phyloP scores from a whole-genome alignment of 352 stramenopile genomes.

The Paralagenidium karlingii region DNA sequence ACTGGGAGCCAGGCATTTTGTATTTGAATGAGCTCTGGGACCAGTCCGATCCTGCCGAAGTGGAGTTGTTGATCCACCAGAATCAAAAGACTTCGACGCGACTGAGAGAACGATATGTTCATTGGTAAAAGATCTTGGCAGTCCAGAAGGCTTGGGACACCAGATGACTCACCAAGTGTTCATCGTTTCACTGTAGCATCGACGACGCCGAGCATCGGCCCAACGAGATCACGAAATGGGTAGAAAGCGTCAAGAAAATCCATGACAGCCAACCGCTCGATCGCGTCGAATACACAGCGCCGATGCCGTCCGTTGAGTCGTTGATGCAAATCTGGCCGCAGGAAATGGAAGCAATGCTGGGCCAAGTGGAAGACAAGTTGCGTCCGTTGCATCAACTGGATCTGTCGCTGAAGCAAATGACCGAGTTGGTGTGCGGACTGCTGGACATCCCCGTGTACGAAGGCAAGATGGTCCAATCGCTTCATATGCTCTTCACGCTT shows the following conservation, averaged over 20 bases:
- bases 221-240: constrained; percentile 86
- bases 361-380: constrained; percentile 7
- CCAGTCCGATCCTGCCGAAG: constrained; percentile 77
- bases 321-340: constrained; percentile 88
- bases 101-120: constrained; percentile 42
- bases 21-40: constrained; percentile 79
- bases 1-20: constrained; percentile 60
- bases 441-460: constrained; percentile 88
- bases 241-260: constrained; percentile 83
- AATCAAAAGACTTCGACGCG: constrained; percentile 32
- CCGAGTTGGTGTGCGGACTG: constrained; percentile 75
- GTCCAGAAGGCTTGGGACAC: no score
- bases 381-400: constrained; percentile 43
- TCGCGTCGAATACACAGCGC: constrained; percentile 70
- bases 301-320: constrained; percentile 75
- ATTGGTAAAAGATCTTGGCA: no score
- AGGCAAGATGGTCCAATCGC: constrained; percentile 64
- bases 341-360: constrained; percentile 64
- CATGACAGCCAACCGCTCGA: constrained; percentile 63
- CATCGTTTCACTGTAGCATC: no score
- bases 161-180: no score
- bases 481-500: constrained; percentile 88
- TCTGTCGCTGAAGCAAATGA: constrained; percentile 75
- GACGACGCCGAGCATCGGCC: constrained; percentile 77
- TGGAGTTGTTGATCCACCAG: constrained; percentile 86